These are phyloP conservation scores for Betula pendula DNA, from an alignment of 306 rosid species.

Conservation along the genomic window DNA sequence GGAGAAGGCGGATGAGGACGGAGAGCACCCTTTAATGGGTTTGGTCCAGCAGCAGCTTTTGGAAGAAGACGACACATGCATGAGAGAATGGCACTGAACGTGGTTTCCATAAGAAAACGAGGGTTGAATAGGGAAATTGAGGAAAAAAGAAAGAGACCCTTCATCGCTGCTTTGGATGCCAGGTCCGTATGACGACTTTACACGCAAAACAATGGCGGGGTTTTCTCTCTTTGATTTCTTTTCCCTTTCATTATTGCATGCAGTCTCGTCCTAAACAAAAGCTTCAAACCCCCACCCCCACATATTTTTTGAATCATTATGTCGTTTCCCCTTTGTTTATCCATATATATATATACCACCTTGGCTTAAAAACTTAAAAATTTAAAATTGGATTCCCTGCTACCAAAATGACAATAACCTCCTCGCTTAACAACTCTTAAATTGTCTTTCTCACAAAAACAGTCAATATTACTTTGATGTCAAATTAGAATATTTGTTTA, in stretches of 20 bases:
- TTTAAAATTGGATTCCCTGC: neutral
- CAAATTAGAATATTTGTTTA: too few species aligned
- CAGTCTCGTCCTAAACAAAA: constrained; percentile 47
- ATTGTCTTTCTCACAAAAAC: too few species aligned
- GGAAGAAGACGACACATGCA: neutral
- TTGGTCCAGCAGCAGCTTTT: constrained; percentile 20
- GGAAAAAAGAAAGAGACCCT: constrained; percentile 33
- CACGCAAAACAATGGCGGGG: constrained; percentile 64
- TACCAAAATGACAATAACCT: neutral
- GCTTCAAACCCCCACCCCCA: constrained; percentile 17
- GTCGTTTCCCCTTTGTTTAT: constrained; percentile 22
- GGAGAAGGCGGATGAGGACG: neutral
- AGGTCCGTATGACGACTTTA: constrained; percentile 49
- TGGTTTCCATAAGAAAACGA: too few species aligned
- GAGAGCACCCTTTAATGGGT: neutral
- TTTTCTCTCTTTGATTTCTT: constrained; percentile 20
- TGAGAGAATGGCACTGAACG: too few species aligned
- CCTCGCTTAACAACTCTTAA: neutral
- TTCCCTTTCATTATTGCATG: constrained; percentile 44
- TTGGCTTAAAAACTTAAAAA: neutral
- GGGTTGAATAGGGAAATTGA: constrained; percentile 14
- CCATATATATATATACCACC: neutral
- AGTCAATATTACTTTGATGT: too few species aligned
- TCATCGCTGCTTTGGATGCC: constrained; percentile 62
- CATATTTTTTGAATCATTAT: constrained; percentile 47